phyloP scores from a whole-genome alignment of 2,329 filamentous ascomycete genomes.

The Penicillium sp. region DNA sequence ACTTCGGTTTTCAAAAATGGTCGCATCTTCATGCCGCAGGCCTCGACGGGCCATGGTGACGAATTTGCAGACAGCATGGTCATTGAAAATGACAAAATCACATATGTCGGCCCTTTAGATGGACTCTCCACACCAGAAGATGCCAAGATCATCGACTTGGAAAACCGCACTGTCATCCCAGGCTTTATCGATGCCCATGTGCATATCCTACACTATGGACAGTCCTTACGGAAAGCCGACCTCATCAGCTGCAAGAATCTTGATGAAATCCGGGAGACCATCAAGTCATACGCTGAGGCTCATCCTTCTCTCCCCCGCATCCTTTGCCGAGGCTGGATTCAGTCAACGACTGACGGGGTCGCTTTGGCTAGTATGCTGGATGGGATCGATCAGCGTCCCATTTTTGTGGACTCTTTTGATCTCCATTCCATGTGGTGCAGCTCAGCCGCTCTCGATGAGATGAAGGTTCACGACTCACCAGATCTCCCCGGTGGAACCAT shows the following conservation, averaged over 20 bases:
- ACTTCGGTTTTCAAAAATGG: slow-evolving; percentile 35
- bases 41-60: slow-evolving; percentile 5
- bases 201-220: slow-evolving; percentile 53
- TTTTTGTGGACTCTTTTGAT: slow-evolving; percentile 53
- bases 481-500: slow-evolving; percentile 51
- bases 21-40: slow-evolving; percentile 31
- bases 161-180: slow-evolving; percentile 43
- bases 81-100: slow-evolving; percentile 43
- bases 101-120: slow-evolving; percentile 41
- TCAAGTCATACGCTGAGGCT: slow-evolving; percentile 43
- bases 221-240: slow-evolving; percentile 48
- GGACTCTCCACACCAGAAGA: slow-evolving; percentile 24
- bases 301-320: slow-evolving; percentile 45
- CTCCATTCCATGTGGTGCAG: slow-evolving; percentile 57
- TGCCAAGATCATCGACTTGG: slow-evolving; percentile 35
- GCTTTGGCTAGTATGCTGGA: slow-evolving; percentile 51
- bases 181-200: slow-evolving; percentile 55
- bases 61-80: slow-evolving; percentile 40
- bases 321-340: slow-evolving; percentile 53
- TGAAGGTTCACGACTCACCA: slow-evolving; percentile 43
- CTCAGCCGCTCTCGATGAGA: slow-evolving; percentile 48
- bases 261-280: slow-evolving; percentile 45
- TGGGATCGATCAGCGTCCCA: slow-evolving; percentile 50
- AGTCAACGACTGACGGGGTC: slow-evolving; percentile 47
- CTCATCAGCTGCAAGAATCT: slow-evolving; percentile 46